phyloP scores from a whole-genome alignment of 2,329 filamentous ascomycete genomes.

The Colletotrichum phormii region DNA sequence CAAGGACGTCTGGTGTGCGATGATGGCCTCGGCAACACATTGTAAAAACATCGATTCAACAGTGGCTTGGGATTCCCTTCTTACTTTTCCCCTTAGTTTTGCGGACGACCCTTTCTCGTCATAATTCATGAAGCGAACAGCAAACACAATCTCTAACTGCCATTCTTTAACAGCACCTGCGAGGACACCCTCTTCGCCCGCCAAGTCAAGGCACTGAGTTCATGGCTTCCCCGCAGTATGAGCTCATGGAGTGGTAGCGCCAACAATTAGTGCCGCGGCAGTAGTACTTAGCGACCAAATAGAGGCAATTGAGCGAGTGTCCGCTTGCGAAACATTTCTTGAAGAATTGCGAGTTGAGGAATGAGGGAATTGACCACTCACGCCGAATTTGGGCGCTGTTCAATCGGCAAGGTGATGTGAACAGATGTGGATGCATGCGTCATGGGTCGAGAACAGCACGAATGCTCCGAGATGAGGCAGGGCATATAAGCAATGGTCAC shows the following conservation, averaged over 20 bases:
- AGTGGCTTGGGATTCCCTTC: neutral
- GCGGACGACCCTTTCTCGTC: constrained; percentile 29
- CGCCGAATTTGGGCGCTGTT: neutral
- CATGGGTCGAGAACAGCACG: neutral
- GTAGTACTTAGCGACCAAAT: neutral
- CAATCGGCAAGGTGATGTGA: neutral
- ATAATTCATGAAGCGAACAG: neutral
- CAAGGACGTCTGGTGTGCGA: constrained; percentile 27
- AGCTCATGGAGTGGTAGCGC: neutral
- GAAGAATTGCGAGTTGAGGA: neutral
- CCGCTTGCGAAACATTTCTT: neutral
- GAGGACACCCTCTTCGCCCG: neutral
- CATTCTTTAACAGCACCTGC: neutral
- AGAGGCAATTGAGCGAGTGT: neutral
- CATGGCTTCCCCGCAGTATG: neutral
- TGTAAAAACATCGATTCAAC: constrained; percentile 1
- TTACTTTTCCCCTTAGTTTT: neutral
- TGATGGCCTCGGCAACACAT: constrained; percentile 23
- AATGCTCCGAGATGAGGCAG: neutral
- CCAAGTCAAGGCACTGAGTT: neutral
- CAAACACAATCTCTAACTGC: too few relatives aligned
- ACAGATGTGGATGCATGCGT: neutral
- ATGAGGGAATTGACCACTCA: neutral
- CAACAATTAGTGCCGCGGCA: neutral
- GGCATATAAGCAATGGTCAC: neutral